Base-by-base conservation (phyloP, 768 basidiomycete species). In the Zangia roseola region DNA sequence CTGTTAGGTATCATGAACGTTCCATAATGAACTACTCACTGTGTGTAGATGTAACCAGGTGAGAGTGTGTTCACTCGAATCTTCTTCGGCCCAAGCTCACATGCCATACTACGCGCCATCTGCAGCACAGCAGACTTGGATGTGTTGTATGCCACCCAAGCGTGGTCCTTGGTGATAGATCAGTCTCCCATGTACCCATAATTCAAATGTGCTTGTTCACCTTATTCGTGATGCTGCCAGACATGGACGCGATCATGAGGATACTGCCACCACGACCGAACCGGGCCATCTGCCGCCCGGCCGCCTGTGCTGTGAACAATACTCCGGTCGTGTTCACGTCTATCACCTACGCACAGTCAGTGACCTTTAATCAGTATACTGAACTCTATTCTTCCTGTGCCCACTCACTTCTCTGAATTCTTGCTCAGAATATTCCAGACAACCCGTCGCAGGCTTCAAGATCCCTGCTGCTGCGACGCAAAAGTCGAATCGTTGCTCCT, bases 51-150 rank as follows among this genome's bases (percentile, higher is more conserved):
- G 59, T 88, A 78, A 4, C 88, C 87, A 0, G 87, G 87, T 10
- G 88, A 89, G 43, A 91, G 73, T 12, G 82, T 73, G 64, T 91
- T 91, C 50, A 89, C 86, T 4, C 88, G 76, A 42, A 91, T 88
- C 2, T 73, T 69, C 63, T 81, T 71, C 30, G 61, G 69, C 2
- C 85, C 88, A 2, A 91, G 75, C 61, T 91, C 88, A 60, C 86
- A 88, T 4, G 88, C 88, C 86, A 91, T 84, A 63, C 84, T 88
- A 38, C 88, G 79, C 6, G 74, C 82, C 86, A 88, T 88, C 67
- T 91, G 88, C 35, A 89, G 67, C 16, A 91, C 86, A 5, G 82
- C 88, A 1, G 83, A 79, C 67, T 91, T 91, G 70, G 83, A 86
- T 40, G 79, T 75, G 67, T 89, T 88, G 69, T 90, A n/a, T n/a